Percentiles rank a stretch among this genome's conserved stretches.
These are phyloP conservation scores for Pistacia atlantica DNA, from an alignment of 345 rosid genomes.

Conservation along the genomic window DNA sequence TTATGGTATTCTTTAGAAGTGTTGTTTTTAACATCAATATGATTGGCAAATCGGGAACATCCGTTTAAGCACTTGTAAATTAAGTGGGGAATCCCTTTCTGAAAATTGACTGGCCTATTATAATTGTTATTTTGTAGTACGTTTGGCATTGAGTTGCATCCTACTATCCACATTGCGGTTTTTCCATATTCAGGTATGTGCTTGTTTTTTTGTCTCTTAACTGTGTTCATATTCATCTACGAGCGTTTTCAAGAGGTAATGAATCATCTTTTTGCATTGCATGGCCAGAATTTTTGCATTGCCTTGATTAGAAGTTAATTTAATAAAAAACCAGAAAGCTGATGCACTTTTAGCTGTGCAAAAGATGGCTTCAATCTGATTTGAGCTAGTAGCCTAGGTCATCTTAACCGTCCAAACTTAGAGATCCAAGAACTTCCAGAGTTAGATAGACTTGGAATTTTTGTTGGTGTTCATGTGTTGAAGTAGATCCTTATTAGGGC, in stretches of 20 bases:
- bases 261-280: neutral
- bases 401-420: neutral
- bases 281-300: neutral
- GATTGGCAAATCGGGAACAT: neutral
- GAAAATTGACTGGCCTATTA: slow-evolving; percentile 4
- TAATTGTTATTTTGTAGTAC: slow-evolving; percentile 53
- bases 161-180: slow-evolving; percentile 68
- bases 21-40: no score
- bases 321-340: neutral
- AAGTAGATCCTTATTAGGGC: neutral
- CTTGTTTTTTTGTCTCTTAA: slow-evolving; percentile 2
- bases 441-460: neutral
- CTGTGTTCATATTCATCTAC: neutral
- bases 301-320: neutral
- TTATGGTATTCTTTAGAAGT: neutral
- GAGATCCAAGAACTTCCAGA: neutral
- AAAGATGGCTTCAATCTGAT: neutral
- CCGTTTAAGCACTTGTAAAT: no score
- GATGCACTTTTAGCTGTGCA: neutral
- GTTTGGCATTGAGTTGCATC: slow-evolving; percentile 78
- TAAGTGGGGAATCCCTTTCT: neutral
- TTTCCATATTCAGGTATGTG: slow-evolving; percentile 78
- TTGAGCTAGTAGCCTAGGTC: neutral
- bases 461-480: neutral
- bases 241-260: neutral